Percentiles rank a stretch among this genome's conserved stretches.
Evolutionary conservation across 495 filamentous ascomycete genomes (phyloP).

Genomic region (Neurospora cerealis): DNA sequence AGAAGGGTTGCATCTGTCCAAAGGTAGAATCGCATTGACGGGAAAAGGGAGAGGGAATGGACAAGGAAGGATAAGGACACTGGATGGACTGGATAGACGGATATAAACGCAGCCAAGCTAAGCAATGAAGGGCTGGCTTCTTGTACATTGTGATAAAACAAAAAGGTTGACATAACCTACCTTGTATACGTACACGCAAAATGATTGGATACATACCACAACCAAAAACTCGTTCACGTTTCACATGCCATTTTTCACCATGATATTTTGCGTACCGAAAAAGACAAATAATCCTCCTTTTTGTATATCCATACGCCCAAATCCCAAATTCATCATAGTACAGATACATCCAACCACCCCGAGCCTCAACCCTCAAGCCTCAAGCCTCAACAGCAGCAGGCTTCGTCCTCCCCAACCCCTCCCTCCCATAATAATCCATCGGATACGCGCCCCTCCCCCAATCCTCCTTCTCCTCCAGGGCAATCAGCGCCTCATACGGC

Average conservation of each 20-base stretch:
- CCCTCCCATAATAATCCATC: conserved; percentile 96
- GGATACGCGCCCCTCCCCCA: conserved; percentile 82
- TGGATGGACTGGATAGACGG: background rate
- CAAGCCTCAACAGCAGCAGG: conserved; percentile 13
- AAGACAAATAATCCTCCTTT: background rate
- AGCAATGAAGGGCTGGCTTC: background rate
- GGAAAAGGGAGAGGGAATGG: background rate
- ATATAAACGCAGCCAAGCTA: background rate
- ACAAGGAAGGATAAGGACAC: background rate
- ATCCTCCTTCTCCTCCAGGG: conserved; percentile 61
- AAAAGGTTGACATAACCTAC: background rate
- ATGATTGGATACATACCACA: background rate
- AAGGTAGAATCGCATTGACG: background rate
- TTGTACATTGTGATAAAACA: background rate
- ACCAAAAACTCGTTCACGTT: background rate
- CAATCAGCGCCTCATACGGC: conserved; percentile 90
- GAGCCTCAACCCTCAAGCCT: background rate
- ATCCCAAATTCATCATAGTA: background rate
- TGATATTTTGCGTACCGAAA: background rate
- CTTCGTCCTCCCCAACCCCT: conserved; percentile 76
- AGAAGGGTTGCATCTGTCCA: background rate
- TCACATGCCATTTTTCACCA: background rate
- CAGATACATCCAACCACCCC: background rate
- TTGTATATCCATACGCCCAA: background rate
- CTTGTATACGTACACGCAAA: background rate